Base-by-base conservation (phyloP, 176 grass and related monocot genomes). In the Aegilops umbellulata region DNA sequence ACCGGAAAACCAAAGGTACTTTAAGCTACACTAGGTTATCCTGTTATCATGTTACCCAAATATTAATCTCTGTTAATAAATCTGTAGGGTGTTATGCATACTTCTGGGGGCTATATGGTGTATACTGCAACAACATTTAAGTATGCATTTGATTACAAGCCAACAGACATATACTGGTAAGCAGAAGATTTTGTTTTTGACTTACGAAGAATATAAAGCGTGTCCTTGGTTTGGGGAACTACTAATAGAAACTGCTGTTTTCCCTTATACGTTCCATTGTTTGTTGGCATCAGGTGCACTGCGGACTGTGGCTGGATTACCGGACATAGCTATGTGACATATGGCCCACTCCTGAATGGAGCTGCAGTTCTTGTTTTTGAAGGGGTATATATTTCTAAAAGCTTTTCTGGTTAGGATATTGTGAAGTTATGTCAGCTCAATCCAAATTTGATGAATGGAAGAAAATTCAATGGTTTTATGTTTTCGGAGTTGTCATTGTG, bases 111-210 rank as follows among this genome's bases (percentile, higher is more conserved):
- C 27, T 99, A 99, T 85, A 99, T 99, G 97, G 87, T 97, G 24
- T 99, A 99, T 83, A 89, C 92, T 67, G 94, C 97, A 77, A 93
- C 92, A 69, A 99, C 97, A 83, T 99, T 99, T 86, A 99, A 99
- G 70, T 95, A 99, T 87, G 94, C 97, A 66, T 99, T 99, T 83
- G 97, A 99, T 83, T 99, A 99, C 82, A 99, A 97, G 72, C 81
- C 97, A 71, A 80, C 72, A 2, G 97, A 99, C 36, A 86, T 99
- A 97, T 97, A 97, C 85, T 99, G 97, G 97, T 99, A 95, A 65
- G 55, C 31, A 74, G 17, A 72, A 39, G 3, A 72, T 76, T 64
- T 92, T 10, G 3, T 74, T 87, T 77, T 66, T 34, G 14, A 38
- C 9, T 20, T 53, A 13, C 9, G n/a, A 65, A 15, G 8, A 27